These are phyloP conservation scores for Boletales sp. DNA, from an alignment of 768 basidiomycete genomes.

Conservation along the genomic window DNA sequence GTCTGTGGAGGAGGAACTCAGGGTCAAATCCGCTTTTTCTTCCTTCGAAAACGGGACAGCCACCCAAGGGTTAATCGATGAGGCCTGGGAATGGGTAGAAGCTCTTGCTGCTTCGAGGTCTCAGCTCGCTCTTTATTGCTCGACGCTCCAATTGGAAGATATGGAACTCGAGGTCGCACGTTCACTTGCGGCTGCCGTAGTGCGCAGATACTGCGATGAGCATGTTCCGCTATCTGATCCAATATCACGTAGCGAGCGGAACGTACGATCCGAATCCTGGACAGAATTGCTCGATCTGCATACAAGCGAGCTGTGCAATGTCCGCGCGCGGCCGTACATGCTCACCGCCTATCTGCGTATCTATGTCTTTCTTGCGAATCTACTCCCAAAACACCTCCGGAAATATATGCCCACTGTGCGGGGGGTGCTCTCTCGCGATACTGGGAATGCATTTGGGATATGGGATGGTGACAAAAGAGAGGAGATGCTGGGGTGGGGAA, in stretches of 20 bases:
- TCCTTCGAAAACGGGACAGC: constrained; percentile 19
- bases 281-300: constrained; percentile 51
- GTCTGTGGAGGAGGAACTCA: constrained; percentile 18
- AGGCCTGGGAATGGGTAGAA: constrained; percentile 45
- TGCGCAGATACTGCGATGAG: constrained; percentile 37
- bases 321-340: constrained; percentile 45
- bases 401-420: constrained; percentile 45
- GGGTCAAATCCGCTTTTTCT: constrained; percentile 16
- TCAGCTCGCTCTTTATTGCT: constrained; percentile 21
- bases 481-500: constrained; percentile 66
- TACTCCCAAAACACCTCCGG: constrained; percentile 27
- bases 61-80: constrained; percentile 40
- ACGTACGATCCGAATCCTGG: constrained; percentile 35
- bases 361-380: constrained; percentile 49
- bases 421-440: constrained; percentile 54
- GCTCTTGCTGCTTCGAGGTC: constrained; percentile 22
- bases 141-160: constrained; percentile 39
- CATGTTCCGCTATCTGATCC: constrained; percentile 8
- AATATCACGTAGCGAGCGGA: not conserved
- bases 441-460: constrained; percentile 67
- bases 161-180: constrained; percentile 58
- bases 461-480: constrained; percentile 50
- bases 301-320: constrained; percentile 50
- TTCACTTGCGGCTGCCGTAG: constrained; percentile 49
- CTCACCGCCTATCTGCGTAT: constrained; percentile 51